Base-by-base conservation (phyloP, 805 yeast genomes). In the Sugiyamaella marilandica region DNA sequence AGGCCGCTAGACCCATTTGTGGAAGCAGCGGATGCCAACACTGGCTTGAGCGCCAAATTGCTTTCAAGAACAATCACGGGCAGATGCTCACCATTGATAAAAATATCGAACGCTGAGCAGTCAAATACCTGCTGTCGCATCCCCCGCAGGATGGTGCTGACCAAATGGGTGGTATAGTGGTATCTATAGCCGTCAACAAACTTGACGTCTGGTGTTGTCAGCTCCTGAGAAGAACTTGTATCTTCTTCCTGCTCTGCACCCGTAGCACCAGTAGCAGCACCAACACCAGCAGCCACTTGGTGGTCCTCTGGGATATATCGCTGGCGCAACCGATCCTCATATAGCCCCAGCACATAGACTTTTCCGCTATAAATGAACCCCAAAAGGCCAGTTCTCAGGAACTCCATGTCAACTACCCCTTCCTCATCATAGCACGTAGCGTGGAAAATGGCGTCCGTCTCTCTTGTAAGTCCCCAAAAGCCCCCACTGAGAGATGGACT, bases 401-500 rank as follows among this genome's bases (percentile, higher is more conserved):
- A 94, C 64, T 86, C 91, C 73, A 83, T 73, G 55, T 85, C 89
- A 18, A 87, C 65, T 1, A 76, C 70, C 0, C 95, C 95, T 50
- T 79, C 78, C 46, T 83, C 82, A 57, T 85, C 91, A 37, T 81
- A 73, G 62, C 95, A 87, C 56, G 81, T 79, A 0, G 96, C 96
- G 62, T 85, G 94, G 69, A 89, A 89, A 1, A 88, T 84, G 55
- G 75, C 77, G 54, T 80, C 83, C 0, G 95, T 85, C 43, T 86
- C 88, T 48, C 71, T 81, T 24, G 70, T 83, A 16, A 79, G 67
- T 1, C 82, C 91, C 84, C 90, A 89, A 63, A 86, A 87, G 0
- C 96, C 96, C 13, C 96, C 97, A 1, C 95, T 84, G 5, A 94
- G 70, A 55, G 95, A 86, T 1, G 92, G 92, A 41, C 95, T 85